Conservation (phyloP, 2,329 filamentous ascomycete genomes). For the Colletotrichum higginsianum region DNA sequence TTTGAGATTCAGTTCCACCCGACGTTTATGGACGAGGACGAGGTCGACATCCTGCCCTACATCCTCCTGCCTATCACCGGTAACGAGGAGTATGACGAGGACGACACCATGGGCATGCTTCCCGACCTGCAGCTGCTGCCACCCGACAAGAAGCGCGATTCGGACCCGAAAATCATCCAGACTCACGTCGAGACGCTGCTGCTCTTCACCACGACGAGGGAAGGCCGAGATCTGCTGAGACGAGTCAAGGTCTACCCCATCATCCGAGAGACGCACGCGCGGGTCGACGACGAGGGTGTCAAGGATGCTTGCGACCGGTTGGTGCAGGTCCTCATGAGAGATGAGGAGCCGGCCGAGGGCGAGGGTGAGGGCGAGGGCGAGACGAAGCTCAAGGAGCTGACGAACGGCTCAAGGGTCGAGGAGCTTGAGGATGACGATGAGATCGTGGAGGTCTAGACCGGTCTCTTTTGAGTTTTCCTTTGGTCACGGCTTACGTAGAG, state of each 20-base stretch:
- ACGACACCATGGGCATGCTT: constrained; percentile 89
- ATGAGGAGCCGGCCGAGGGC: constrained; percentile 74
- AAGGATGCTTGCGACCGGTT: constrained; percentile 88
- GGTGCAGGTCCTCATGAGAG: constrained; percentile 89
- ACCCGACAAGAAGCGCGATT: constrained; percentile 89
- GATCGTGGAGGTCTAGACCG: constrained; percentile 66
- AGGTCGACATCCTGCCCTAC: constrained; percentile 89
- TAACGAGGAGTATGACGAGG: constrained; percentile 87
- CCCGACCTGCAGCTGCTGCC: constrained; percentile 91
- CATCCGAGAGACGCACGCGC: constrained; percentile 86
- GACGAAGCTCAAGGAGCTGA: constrained; percentile 55
- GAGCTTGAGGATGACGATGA: constrained; percentile 65
- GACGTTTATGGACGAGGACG: constrained; percentile 77
- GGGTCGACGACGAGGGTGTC: constrained; percentile 84
- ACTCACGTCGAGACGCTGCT: constrained; percentile 92
- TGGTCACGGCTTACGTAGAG: constrained; percentile 37
- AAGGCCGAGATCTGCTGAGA: constrained; percentile 82
- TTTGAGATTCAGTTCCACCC: constrained; percentile 85
- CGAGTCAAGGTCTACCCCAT: constrained; percentile 89
- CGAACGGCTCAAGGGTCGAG: constrained; percentile 59
- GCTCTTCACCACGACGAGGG: constrained; percentile 83
- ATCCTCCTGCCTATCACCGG: constrained; percentile 90
- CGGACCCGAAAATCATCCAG: constrained; percentile 81
- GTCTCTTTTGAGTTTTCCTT: constrained; percentile 22
- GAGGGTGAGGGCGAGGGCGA: constrained; percentile 50